Evolutionary conservation across 257 asterid species (phyloP).

Genomic region (Fraxinus excelsior): DNA sequence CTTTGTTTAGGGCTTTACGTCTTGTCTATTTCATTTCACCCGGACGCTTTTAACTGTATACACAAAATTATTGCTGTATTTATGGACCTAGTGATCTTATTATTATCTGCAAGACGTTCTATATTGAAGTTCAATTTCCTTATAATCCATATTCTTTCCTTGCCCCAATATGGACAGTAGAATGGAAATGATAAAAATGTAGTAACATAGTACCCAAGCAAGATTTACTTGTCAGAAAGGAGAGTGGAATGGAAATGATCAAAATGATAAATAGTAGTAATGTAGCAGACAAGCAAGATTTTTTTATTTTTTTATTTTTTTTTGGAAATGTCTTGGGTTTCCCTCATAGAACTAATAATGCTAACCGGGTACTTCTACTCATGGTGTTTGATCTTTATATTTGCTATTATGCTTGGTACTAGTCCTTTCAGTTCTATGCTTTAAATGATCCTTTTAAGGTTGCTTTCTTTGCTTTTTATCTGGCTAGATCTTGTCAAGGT

Average conservation of each 20-base stretch:
- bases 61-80: background rate
- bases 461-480: background rate
- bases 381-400: background rate
- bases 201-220: too few relatives aligned
- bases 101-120: too few relatives aligned
- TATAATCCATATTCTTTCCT: background rate
- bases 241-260: too few relatives aligned
- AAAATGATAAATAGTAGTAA: too few relatives aligned
- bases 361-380: background rate
- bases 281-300: too few relatives aligned
- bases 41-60: background rate
- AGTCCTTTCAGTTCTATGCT: too few relatives aligned
- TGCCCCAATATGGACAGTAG: background rate
- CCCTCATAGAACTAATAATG: background rate
- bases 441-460: background rate
- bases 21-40: background rate
- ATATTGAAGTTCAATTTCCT: background rate
- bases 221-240: too few relatives aligned
- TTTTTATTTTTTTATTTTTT: too few relatives aligned
- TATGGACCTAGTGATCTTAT: background rate
- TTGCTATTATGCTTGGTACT: background rate
- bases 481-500: background rate
- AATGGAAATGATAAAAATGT: too few relatives aligned
- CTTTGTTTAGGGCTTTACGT: background rate
- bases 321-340: too few relatives aligned